Evolutionary conservation across 495 filamentous ascomycete species (phyloP).

Genomic region (Immersiella caudata): DNA sequence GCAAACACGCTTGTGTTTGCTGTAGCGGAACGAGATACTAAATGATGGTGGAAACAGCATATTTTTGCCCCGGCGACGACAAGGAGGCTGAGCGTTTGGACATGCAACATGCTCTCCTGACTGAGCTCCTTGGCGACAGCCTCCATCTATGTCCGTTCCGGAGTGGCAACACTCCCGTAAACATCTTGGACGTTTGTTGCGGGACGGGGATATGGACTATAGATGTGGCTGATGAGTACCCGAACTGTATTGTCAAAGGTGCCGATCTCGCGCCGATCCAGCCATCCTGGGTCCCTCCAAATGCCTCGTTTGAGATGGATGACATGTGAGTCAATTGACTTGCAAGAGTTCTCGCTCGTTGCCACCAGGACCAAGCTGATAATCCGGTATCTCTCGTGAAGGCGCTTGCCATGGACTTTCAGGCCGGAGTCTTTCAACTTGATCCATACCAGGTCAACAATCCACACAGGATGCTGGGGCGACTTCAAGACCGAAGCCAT

Average conservation of each 20-base stretch:
- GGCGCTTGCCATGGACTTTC: background rate
- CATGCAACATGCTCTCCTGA: background rate
- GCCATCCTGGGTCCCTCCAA: background rate
- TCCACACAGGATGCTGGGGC: constrained; percentile 1
- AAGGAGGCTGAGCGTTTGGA: background rate
- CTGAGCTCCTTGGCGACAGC: background rate
- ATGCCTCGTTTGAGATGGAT: background rate
- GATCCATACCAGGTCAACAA: background rate
- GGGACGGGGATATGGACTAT: background rate
- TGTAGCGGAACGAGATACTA: too few species aligned
- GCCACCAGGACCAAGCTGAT: background rate
- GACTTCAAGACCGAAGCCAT: background rate
- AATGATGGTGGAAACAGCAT: background rate
- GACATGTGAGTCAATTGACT: background rate
- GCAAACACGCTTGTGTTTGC: too few species aligned
- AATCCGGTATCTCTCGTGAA: background rate
- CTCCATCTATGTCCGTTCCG: background rate
- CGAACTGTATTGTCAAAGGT: background rate
- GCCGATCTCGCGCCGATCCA: background rate
- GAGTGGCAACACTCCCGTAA: too few species aligned
- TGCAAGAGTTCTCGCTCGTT: background rate
- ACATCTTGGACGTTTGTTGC: background rate
- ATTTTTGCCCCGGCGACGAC: background rate
- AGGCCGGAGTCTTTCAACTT: background rate
- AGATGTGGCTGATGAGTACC: background rate